A percentile compares a stretch with the other conserved stretches of the same genome.
Evolutionary conservation across 805 yeast species (phyloP).

Genomic region (Yamadazyma akitaensis): DNA sequence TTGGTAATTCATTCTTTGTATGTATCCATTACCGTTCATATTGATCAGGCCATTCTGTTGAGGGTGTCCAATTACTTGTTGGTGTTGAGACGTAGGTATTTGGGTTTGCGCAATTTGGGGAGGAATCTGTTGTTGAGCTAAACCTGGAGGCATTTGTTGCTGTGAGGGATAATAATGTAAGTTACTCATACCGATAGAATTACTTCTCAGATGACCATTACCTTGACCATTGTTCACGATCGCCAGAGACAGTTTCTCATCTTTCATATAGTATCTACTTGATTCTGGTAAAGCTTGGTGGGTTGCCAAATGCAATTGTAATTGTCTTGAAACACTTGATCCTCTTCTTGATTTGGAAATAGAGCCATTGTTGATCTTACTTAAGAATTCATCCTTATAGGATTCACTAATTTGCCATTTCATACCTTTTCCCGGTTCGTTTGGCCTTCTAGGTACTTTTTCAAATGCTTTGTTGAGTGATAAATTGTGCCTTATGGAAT

Average conservation of each 20-base stretch:
- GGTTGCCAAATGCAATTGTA: conserved; percentile 68
- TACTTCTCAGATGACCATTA: conserved; percentile 15
- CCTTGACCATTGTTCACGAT: not conserved
- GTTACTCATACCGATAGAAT: conserved; percentile 18
- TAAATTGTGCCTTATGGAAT: conserved; percentile 90
- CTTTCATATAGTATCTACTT: conserved; percentile 25
- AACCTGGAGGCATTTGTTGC: not conserved
- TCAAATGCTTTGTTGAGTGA: conserved; percentile 96
- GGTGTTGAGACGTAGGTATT: not conserved
- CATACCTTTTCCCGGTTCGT: conserved; percentile 99
- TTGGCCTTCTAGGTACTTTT: conserved; percentile 90
- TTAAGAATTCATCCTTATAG: conserved; percentile 79
- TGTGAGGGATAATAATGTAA: conserved; percentile 10
- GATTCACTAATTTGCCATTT: conserved; percentile 94
- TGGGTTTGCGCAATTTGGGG: not conserved
- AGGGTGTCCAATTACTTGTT: not conserved
- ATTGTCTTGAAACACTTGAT: conserved; percentile 73
- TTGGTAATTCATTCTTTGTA: conserved; percentile 11
- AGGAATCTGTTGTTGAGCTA: not conserved
- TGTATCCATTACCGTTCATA: conserved; percentile 9
- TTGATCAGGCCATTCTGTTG: conserved; percentile 5
- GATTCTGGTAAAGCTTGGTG: conserved; percentile 53
- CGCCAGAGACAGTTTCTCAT: conserved; percentile 11
- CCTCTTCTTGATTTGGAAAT: conserved; percentile 75
- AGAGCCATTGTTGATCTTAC: conserved; percentile 74